Evolutionary conservation across 2,329 filamentous ascomycete species (phyloP).

Genomic region (Penicillium polonicum): DNA sequence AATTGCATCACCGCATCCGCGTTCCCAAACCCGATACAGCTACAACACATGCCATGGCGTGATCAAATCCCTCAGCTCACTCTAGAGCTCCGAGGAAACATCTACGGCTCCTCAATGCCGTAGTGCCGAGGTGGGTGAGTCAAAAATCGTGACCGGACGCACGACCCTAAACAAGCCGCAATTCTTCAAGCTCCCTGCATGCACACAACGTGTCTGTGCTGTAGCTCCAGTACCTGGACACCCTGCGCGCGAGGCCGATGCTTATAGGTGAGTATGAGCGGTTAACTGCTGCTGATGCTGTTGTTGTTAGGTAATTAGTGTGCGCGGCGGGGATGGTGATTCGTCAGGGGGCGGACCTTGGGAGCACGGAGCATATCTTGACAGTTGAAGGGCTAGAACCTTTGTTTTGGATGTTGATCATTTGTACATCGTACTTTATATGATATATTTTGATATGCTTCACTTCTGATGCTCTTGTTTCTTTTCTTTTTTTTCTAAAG

Average conservation of each 20-base stretch:
- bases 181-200: conserved; percentile 6
- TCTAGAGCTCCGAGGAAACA: not conserved
- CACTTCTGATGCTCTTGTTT: not conserved
- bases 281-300: conserved; percentile 5
- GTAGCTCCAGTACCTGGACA: conserved; percentile 14
- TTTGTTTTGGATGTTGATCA: conserved; percentile 6
- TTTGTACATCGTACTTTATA: not conserved
- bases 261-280: conserved; percentile 8
- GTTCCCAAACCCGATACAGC: not conserved
- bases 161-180: conserved; percentile 2
- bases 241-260: conserved; percentile 4
- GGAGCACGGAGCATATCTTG: conserved; percentile 27
- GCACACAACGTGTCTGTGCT: conserved; percentile 1
- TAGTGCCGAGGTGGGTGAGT: not conserved
- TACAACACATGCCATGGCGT: conserved; percentile 5
- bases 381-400: conserved; percentile 22
- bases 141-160: not conserved
- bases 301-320: conserved; percentile 37
- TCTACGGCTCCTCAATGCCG: not conserved
- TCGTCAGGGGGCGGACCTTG: conserved; percentile 18
- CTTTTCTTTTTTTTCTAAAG: not conserved
- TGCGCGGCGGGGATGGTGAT: conserved; percentile 21
- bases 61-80: not conserved
- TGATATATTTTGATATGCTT: not conserved
- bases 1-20: conserved; percentile 5